These are phyloP conservation scores for Xylariaceae sp. DNA, from an alignment of 2,329 filamentous ascomycete genomes.

Conservation along the genomic window DNA sequence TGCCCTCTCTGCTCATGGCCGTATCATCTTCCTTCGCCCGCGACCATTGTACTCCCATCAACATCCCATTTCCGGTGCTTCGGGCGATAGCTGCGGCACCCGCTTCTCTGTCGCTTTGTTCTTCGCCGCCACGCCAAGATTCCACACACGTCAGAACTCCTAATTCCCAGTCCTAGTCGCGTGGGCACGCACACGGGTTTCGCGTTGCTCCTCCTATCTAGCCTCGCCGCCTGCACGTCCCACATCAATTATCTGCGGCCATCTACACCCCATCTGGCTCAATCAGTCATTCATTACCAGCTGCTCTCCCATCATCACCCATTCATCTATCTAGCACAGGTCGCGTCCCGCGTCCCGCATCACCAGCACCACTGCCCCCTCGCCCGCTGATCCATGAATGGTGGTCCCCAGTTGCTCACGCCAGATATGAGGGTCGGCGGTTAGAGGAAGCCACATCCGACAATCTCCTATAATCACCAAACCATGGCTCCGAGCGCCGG, in stretches of 20 bases:
- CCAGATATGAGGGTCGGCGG: slow-evolving; percentile 53
- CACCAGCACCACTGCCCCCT: slow-evolving; percentile 3
- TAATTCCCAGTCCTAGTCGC: slow-evolving; percentile 29
- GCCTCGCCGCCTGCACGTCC: slow-evolving; percentile 12
- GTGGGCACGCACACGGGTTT: slow-evolving; percentile 31
- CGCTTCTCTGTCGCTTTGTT: slow-evolving; percentile 19
- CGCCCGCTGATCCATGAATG: slow-evolving; percentile 34
- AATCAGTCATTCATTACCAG: slow-evolving; percentile 9
- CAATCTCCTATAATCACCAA: slow-evolving; percentile 40
- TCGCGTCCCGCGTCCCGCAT: slow-evolving; percentile 12
- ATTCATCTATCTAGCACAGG: too few species aligned
- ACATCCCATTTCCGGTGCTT: slow-evolving; percentile 5
- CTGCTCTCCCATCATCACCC: too few species aligned
- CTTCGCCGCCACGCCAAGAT: slow-evolving; percentile 16
- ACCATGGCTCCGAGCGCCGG: slow-evolving; percentile 71
- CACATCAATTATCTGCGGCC: slow-evolving; percentile 6
- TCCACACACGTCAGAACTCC: slow-evolving; percentile 33
- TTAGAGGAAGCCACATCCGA: slow-evolving; percentile 47
- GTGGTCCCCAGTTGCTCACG: slow-evolving; percentile 32
- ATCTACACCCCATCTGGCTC: slow-evolving; percentile 9
- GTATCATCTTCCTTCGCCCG: slow-evolving; percentile 17
- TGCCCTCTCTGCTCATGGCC: slow-evolving; percentile 11
- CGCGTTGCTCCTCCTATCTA: slow-evolving; percentile 27
- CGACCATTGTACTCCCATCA: slow-evolving; percentile 21
- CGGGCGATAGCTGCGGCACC: slow-evolving; percentile 16